A percentile compares a stretch with the other conserved stretches of the same genome.
Evolutionary conservation across 306 rosid species (phyloP).

Genomic region (Neltuma alba): DNA sequence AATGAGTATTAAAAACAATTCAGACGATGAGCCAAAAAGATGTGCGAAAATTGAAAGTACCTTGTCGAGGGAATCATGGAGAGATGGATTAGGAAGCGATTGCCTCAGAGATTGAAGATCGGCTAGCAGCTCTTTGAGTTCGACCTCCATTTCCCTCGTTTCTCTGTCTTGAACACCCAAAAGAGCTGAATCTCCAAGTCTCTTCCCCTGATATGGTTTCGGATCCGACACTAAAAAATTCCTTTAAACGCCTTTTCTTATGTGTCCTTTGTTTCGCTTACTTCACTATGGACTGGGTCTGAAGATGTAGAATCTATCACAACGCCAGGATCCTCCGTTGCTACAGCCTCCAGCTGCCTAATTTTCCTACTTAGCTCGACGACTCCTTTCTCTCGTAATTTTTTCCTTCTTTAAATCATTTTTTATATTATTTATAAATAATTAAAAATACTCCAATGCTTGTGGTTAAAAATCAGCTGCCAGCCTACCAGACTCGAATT

Average conservation of each 20-base stretch:
- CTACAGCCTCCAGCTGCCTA: not conserved
- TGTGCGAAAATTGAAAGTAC: constrained; percentile 35
- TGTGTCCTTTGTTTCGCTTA: not conserved
- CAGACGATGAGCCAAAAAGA: not conserved
- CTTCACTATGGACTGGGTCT: not conserved
- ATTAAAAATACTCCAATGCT: not conserved
- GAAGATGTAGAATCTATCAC: not conserved
- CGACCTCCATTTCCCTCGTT: constrained; percentile 66
- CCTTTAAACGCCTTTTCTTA: not conserved
- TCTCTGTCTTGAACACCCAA: constrained; percentile 10
- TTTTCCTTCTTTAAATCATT: not conserved
- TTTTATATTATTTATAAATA: not conserved
- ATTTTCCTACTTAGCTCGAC: not conserved
- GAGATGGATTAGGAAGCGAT: constrained; percentile 73
- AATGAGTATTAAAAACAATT: not conserved
- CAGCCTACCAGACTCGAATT: not conserved
- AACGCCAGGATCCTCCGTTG: not conserved
- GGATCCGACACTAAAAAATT: constrained; percentile 5
- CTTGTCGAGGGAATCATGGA: constrained; percentile 54
- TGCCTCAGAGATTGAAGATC: constrained; percentile 82
- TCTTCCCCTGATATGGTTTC: too few relatives aligned
- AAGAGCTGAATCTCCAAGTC: constrained; percentile 9
- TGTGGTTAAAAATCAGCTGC: not conserved
- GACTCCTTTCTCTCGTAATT: not conserved
- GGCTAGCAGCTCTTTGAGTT: constrained; percentile 57